These are phyloP conservation scores for Coccomyxa sp. DNA, from an alignment of 139 green algal species.

Conservation along the genomic window DNA sequence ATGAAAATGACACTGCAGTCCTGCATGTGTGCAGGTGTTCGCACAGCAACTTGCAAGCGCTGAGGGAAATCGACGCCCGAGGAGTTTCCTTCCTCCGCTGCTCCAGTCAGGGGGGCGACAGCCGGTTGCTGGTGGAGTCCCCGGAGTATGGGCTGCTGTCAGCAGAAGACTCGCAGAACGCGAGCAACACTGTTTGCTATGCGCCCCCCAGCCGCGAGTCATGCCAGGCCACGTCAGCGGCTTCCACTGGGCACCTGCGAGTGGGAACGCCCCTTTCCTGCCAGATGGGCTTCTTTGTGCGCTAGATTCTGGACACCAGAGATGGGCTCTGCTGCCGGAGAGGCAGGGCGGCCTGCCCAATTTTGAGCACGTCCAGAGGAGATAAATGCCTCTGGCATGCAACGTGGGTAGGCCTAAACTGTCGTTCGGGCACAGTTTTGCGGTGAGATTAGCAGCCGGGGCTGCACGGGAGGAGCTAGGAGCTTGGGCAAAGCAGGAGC, in stretches of 20 bases:
- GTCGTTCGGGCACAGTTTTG: too few relatives aligned
- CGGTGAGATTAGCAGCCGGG: too few relatives aligned
- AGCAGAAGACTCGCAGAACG: background rate
- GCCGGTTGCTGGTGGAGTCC: background rate
- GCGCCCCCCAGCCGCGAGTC: background rate
- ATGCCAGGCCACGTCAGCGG: background rate
- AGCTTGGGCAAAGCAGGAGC: too few relatives aligned
- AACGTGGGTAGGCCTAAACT: too few relatives aligned
- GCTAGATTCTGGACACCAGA: too few relatives aligned
- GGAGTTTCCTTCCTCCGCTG: constrained; percentile 1
- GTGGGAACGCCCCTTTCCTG: background rate
- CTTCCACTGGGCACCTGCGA: background rate
- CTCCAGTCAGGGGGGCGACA: background rate
- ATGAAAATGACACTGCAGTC: background rate
- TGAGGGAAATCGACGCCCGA: constrained; percentile 13
- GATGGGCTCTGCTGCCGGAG: too few relatives aligned
- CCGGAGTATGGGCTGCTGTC: constrained; percentile 5
- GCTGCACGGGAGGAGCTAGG: too few relatives aligned
- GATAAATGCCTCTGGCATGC: too few relatives aligned
- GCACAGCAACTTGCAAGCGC: constrained; percentile 17
- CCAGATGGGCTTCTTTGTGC: constrained; percentile 3
- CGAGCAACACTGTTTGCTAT: background rate
- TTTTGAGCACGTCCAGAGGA: too few relatives aligned
- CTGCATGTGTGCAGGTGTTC: constrained; percentile 4
- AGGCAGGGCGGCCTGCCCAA: too few relatives aligned